Evolutionary conservation across 345 rosid genomes (phyloP), one percentile per base, ranked within the genome.

Genomic region (Boechera retrofracta): DNA sequence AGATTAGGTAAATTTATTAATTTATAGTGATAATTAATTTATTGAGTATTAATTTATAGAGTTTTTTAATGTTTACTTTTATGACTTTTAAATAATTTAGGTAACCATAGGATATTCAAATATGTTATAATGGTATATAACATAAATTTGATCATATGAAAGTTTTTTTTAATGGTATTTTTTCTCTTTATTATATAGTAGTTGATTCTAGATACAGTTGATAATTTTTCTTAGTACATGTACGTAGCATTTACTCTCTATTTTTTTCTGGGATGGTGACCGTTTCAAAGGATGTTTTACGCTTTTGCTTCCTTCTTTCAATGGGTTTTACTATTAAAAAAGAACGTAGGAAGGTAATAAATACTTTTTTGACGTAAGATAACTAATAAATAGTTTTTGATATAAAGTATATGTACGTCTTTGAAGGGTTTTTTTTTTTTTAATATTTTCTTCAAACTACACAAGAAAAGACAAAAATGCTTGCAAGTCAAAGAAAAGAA

Each of bases 401-500:
- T 47, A 26, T n/a, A 64, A 16, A 55, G 29, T 47, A 44, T 32
- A 47, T n/a, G 18, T 66, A 66, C 77, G 81, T 78, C 73, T 78
- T 66, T 78, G 77, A 78, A 78, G 77, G 73, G 7, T 77, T 70
- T 15, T 49, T 1, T 21, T 42, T 15, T 49, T 1, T 15, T 32
- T 1, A 12, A 21, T 42, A 13, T 51, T 59, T 32, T 21, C 24
- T 77, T 57, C 45, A 38, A 69, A 64, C 31, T 4, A 64, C 42
- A 77, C 26, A 66, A 70, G 42, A 39, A 59, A 55, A 52, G 51
- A 63, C 4, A 56, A 26, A 64, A 64, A 47, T 56, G 57, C 66
- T 55, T 54, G 44, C 66, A 36, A 77, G 80, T 77, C 80, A 77
- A 77, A 71, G 55, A 64, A 4, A 56, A 65, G 35, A 64, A 71